Evolutionary conservation across 202 grass and related monocot species (phyloP).

Genomic region (Musa balbisiana): DNA sequence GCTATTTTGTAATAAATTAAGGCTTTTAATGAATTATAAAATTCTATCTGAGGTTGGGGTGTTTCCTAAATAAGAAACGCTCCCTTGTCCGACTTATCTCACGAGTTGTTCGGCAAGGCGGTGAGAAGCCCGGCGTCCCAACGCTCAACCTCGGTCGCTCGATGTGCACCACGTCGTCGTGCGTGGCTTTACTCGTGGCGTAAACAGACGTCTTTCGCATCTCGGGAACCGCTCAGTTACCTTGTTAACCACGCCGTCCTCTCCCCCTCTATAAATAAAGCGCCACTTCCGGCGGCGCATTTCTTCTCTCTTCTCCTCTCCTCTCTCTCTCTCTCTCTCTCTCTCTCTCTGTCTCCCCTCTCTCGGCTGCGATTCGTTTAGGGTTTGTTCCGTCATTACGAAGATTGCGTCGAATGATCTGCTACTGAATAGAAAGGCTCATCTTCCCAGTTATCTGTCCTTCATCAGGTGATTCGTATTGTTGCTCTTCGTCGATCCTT

Average conservation of each 20-base stretch:
- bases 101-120: background rate
- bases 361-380: background rate
- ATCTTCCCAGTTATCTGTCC: background rate
- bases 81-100: background rate
- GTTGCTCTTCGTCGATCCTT: background rate
- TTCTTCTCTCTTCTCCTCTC: background rate
- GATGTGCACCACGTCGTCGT: background rate
- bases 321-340: background rate
- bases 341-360: background rate
- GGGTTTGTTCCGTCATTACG: background rate
- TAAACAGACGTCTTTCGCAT: too few relatives aligned
- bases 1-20: background rate
- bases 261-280: background rate
- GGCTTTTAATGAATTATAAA: background rate
- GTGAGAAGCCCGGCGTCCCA: too few relatives aligned
- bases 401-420: background rate
- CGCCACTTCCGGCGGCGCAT: background rate
- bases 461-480: background rate
- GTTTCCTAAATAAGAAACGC: background rate
- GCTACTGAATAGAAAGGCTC: background rate
- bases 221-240: background rate
- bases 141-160: background rate
- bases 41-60: background rate
- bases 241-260: too few relatives aligned
- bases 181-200: background rate